These are phyloP conservation scores for Polygonum aviculare DNA, from an alignment of 148 eudicot species.

Conservation along the genomic window DNA sequence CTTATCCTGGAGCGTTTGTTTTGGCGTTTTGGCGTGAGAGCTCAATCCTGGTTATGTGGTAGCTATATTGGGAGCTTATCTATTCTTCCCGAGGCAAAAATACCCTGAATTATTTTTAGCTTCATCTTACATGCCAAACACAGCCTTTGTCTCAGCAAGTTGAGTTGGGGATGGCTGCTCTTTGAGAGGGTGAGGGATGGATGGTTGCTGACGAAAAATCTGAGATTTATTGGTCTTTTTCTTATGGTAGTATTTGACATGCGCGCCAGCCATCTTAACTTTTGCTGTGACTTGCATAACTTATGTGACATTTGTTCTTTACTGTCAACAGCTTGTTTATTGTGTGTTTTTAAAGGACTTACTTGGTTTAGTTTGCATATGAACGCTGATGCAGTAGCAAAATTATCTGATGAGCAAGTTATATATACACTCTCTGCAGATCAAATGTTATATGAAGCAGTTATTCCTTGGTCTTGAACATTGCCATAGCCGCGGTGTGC, in stretches of 20 bases:
- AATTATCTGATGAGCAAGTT: background rate
- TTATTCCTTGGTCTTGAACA: slow-evolving; percentile 50
- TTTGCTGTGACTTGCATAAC: background rate
- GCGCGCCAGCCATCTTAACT: background rate
- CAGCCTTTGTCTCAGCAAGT: background rate
- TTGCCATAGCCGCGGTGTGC: slow-evolving; percentile 52
- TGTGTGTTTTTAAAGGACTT: too few species aligned
- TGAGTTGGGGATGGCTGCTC: background rate
- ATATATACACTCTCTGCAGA: slow-evolving; percentile 19
- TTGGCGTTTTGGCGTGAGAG: background rate
- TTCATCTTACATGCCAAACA: background rate
- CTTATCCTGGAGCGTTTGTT: background rate
- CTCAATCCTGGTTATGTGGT: too few species aligned
- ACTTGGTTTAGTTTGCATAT: background rate
- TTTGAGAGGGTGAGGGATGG: background rate
- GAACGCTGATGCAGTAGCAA: background rate
- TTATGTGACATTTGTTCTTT: background rate
- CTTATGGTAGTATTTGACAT: background rate
- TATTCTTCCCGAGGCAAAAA: too few species aligned
- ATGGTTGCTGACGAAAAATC: too few species aligned
- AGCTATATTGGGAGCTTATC: too few species aligned
- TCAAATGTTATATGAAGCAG: slow-evolving; percentile 57
- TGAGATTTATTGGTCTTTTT: background rate
- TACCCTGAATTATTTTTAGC: background rate
- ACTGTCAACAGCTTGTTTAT: too few species aligned